Base-by-base conservation (phyloP, 306 rosid genomes). In the Cajanus cajan region DNA sequence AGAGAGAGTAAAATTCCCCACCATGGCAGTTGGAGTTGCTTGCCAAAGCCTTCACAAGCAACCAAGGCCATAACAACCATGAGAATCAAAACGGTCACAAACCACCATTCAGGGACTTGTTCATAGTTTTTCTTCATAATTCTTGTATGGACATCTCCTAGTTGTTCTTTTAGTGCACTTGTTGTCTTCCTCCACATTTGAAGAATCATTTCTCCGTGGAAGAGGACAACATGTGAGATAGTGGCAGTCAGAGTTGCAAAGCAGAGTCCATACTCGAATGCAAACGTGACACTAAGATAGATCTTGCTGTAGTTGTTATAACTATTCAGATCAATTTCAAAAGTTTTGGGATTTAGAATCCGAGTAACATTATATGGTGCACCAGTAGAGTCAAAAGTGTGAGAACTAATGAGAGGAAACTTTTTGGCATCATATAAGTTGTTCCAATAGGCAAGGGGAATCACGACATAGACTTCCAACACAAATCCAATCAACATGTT, bases 1-100 rank as follows among this genome's bases (percentile, higher is more conserved):
- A 87, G 73, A 7, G 97, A 87, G 13, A 94, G 34, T 7, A 94
- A 13, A 25, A 94, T 44, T 69, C 98, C 98, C 97, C 98, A 92
- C 89, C 91, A 94, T 55, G 98, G 98, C 31, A 94, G 87, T 57
- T 94, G 98, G 71, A 95, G 97, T 58, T 95, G 97, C 74, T 82
- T 64, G 33, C 65, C 92, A 57, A 91, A 93, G 36, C 97, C 93
- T 85, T 87, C 90, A 63, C 97, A 90, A 39, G 84, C 70, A 14
- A 19, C 6, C 33, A 91, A 37, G 51, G 88, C 70, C 48, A 90
- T 82, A 18, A 58, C 76, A 66, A 81, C 21, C 88, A 85, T 87
- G 24, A 66, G 0, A 2, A 51, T 7, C 59, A 94, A 82, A 69
- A 94, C 85, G 61, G 21, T 18, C 14, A 63, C 14, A 67, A 94